phyloP scores from a whole-genome alignment of 2,329 filamentous ascomycete species.

The Penicillium sumatraense region DNA sequence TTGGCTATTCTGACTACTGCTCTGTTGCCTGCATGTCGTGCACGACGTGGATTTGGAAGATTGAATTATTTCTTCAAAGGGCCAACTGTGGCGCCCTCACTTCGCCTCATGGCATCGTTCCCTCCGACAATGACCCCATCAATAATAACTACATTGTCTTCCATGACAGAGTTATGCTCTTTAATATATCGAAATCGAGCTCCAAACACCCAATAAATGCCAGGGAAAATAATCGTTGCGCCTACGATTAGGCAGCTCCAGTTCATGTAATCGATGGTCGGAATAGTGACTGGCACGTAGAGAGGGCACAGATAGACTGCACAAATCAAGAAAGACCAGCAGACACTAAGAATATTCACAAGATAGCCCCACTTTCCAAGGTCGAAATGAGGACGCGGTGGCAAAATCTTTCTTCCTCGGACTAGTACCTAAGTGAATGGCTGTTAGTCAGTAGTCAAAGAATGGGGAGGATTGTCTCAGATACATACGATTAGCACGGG shows the following conservation, averaged over 20 bases:
- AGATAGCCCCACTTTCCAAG: not conserved
- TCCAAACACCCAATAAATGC: not conserved
- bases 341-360: not conserved
- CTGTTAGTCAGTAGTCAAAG: not conserved
- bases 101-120: not conserved
- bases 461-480: not conserved
- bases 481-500: not conserved
- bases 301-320: not conserved
- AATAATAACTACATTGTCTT: not conserved
- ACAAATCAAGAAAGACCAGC: not conserved
- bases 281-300: not conserved
- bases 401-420: not conserved
- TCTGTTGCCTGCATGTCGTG: too few species aligned
- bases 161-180: not conserved
- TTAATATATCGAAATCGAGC: not conserved
- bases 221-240: not conserved
- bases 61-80: not conserved
- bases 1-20: not conserved
- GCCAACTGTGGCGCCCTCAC: not conserved
- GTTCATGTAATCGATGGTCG: constrained; percentile 1
- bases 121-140: not conserved
- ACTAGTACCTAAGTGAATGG: not conserved
- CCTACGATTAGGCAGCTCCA: not conserved
- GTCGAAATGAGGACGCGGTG: not conserved
- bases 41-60: not conserved